Evolutionary conservation across 805 yeast genomes (phyloP).

Genomic region (Metschnikowia sp.): DNA sequence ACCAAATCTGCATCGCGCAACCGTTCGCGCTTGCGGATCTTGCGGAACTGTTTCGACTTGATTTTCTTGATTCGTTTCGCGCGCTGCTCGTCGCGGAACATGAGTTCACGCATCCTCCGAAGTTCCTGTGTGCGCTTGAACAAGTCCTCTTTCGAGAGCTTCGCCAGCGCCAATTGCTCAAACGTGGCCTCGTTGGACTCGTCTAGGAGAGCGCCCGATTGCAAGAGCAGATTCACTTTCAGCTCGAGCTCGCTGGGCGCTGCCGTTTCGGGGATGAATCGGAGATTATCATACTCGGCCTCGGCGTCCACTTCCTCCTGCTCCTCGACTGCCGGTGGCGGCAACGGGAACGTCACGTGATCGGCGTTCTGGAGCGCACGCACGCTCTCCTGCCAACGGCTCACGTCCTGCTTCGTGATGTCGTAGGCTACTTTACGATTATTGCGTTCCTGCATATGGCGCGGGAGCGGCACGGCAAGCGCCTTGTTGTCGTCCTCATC

Average conservation of each 20-base stretch:
- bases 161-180: slow-evolving; percentile 82
- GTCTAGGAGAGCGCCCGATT: slow-evolving; percentile 64
- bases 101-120: slow-evolving; percentile 88
- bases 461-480: slow-evolving; percentile 78
- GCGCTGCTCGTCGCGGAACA: slow-evolving; percentile 92
- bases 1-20: slow-evolving; percentile 66
- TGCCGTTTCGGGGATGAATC: slow-evolving; percentile 7
- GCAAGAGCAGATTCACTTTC: slow-evolving; percentile 57
- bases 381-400: slow-evolving; percentile 85
- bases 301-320: slow-evolving; percentile 32
- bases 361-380: slow-evolving; percentile 80
- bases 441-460: slow-evolving; percentile 76
- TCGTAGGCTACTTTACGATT: slow-evolving; percentile 91
- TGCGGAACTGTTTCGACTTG: slow-evolving; percentile 85
- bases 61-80: slow-evolving; percentile 92
- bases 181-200: slow-evolving; percentile 78
- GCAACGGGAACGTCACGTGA: slow-evolving; percentile 73
- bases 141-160: slow-evolving; percentile 77
- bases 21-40: slow-evolving; percentile 81
- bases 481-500: slow-evolving; percentile 43
- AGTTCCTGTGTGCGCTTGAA: slow-evolving; percentile 71
- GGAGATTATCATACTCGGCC: slow-evolving; percentile 16
- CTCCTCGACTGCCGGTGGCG: slow-evolving; percentile 29
- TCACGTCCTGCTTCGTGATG: slow-evolving; percentile 79
- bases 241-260: slow-evolving; percentile 63